Conservation (phyloP, 2,329 filamentous ascomycete species). For the Thelonectria olida region DNA sequence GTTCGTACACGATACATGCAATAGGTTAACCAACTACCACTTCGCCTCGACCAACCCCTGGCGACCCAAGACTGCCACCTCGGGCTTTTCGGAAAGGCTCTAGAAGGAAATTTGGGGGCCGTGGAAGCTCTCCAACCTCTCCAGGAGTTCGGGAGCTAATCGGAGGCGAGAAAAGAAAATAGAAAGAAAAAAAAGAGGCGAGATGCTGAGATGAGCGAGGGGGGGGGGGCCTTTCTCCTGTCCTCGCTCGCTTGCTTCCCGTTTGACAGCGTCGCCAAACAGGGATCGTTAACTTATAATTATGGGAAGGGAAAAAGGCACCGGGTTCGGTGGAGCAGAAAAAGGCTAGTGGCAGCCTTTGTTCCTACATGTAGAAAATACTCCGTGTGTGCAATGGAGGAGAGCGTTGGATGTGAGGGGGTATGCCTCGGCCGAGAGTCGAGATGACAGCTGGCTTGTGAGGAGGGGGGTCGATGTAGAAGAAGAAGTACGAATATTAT, state of each 20-base stretch:
- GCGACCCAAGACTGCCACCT: background rate
- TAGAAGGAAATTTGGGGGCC: constrained; percentile 10
- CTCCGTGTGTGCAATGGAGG: background rate
- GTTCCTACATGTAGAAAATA: background rate
- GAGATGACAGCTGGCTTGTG: background rate
- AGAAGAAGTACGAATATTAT: too few species aligned
- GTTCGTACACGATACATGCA: too few species aligned
- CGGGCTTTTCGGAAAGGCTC: background rate
- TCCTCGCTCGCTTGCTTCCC: constrained; percentile 40
- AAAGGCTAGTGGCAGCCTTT: constrained; percentile 11
- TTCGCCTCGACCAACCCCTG: too few species aligned
- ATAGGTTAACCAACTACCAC: too few species aligned
- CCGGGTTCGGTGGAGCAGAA: constrained; percentile 21
- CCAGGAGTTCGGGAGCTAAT: constrained; percentile 41
- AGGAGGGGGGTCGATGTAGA: background rate
- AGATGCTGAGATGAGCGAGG: constrained; percentile 38
- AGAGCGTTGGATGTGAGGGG: background rate
- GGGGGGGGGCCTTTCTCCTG: constrained; percentile 32
- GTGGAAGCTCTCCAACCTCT: background rate
- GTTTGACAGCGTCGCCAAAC: constrained; percentile 33
- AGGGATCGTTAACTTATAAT: constrained; percentile 30
- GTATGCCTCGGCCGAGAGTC: background rate
- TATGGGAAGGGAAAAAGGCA: too few species aligned
- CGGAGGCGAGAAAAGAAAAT: constrained; percentile 35
- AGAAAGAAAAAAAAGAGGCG: constrained; percentile 32